Evolutionary conservation across 371 early-diverging fungal species (phyloP).

Genomic region (Mucor circinelloides): DNA sequence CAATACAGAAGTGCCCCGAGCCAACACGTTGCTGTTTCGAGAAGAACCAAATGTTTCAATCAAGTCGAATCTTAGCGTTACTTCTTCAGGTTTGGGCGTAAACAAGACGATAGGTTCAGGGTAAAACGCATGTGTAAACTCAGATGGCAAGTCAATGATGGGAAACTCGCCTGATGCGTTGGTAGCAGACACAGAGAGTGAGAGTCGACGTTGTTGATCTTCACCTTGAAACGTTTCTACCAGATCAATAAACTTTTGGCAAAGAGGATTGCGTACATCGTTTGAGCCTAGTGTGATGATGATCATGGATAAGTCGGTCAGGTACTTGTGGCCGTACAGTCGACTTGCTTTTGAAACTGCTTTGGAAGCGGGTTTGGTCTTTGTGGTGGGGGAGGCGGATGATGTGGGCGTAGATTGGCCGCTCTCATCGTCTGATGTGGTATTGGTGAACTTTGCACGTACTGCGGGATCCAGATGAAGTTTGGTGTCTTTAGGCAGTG

Average conservation of each 20-base stretch:
- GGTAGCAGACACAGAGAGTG: constrained; percentile 62
- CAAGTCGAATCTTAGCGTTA: constrained; percentile 65
- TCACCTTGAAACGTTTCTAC: constrained; percentile 30
- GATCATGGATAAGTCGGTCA: constrained; percentile 66
- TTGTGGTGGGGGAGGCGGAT: background rate
- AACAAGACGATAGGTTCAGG: constrained; percentile 69
- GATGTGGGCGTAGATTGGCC: background rate
- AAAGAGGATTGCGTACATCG: constrained; percentile 58
- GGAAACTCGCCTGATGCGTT: constrained; percentile 66
- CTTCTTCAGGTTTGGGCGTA: constrained; percentile 54
- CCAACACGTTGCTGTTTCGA: constrained; percentile 46
- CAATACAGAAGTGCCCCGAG: constrained; percentile 62
- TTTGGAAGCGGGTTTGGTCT: constrained; percentile 15
- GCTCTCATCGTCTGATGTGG: constrained; percentile 7
- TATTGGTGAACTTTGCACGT: background rate
- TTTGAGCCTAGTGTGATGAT: constrained; percentile 71
- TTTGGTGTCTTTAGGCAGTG: constrained; percentile 36
- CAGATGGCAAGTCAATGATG: constrained; percentile 63
- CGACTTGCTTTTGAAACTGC: constrained; percentile 44
- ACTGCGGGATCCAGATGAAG: constrained; percentile 9
- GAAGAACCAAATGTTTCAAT: constrained; percentile 63
- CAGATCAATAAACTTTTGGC: constrained; percentile 26
- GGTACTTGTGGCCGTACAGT: constrained; percentile 68
- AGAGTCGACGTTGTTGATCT: constrained; percentile 48
- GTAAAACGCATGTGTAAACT: constrained; percentile 29